Base-by-base conservation (phyloP, 352 stramenopile genomes). In the Phytophthora citrophthora region DNA sequence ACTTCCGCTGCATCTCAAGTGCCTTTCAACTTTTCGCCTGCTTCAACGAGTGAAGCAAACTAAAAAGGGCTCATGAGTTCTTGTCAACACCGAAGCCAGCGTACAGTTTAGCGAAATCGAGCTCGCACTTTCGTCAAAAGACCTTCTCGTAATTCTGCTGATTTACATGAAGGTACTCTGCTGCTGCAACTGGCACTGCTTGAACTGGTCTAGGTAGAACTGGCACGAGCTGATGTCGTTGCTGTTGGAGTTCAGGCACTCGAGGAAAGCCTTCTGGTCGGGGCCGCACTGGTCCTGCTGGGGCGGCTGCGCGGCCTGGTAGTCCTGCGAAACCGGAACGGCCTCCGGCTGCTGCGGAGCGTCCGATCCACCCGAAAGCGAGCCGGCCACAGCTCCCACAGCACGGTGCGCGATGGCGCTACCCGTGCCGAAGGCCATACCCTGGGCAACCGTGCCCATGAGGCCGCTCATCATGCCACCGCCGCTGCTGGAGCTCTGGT, bases 351-450 rank as follows among this genome's bases (percentile, higher is more conserved):
- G 55, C 60, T 78, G 66, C 24, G 81, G 70, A 8, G 71, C 72
- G 26, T 89, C 78, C 53, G 75, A 84, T 49, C 79, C 57, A 27
- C 88, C 81, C 29, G 75, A 73, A 60, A 96, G 80, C 68, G 84
- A 91, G 59, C 75, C 73, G 13, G 80, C 84, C 26, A 90, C 87
- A 51, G 86, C 87, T 32, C 85, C 83, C n/a, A 95, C 88, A 4
- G 85, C 96, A 49, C 90, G 93, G 74, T 99, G 96, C 15, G 96
- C 97, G 61, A 99, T 97, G 31, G 95, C 94, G 52, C 89, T 98
- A 64, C 97, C 97, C 48, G 94, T 98, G 70, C 97, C 97, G 74
- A 99, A 99, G n/a, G 96, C 96, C 92, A 99, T 99, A 61, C 97
- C 97, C 79, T 98, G 90, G 20, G 92, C 95, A 64, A 99, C 97